phyloP scores from a whole-genome alignment of 805 yeast genomes.

The Saccharomycopsis selenospora region DNA sequence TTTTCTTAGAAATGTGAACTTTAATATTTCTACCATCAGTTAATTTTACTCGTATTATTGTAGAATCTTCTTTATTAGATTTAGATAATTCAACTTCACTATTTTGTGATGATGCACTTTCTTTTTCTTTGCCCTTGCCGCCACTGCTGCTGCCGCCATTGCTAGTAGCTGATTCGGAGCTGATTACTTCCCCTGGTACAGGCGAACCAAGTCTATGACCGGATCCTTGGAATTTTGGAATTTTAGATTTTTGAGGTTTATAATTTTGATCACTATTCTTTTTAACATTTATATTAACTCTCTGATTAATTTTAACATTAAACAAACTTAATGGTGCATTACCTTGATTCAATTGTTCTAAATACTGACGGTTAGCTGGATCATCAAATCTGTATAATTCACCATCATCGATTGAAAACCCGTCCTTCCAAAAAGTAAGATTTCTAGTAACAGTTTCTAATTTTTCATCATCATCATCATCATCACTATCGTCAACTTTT shows the following conservation, averaged over 20 bases:
- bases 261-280: conserved; percentile 78
- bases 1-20: conserved; percentile 56
- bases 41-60: conserved; percentile 72
- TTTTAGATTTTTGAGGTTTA: conserved; percentile 52
- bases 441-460: conserved; percentile 60
- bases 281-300: conserved; percentile 83
- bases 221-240: conserved; percentile 65
- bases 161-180: neutral
- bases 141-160: conserved; percentile 2
- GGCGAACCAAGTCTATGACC: conserved; percentile 90
- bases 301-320: conserved; percentile 83
- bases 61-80: conserved; percentile 46
- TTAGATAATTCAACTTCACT: conserved; percentile 23
- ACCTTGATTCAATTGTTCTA: conserved; percentile 79
- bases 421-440: conserved; percentile 93
- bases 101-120: conserved; percentile 21
- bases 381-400: conserved; percentile 81
- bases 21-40: conserved; percentile 72
- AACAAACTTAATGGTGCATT: conserved; percentile 82
- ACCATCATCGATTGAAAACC: conserved; percentile 93
- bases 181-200: conserved; percentile 58
- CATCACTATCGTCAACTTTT: conserved; percentile 32
- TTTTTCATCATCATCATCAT: conserved; percentile 24
- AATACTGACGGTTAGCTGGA: conserved; percentile 72
- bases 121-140: conserved; percentile 22